These are phyloP conservation scores for Sugiyamaella grinbergsii DNA, from an alignment of 1,139 yeast species.

Conservation along the genomic window DNA sequence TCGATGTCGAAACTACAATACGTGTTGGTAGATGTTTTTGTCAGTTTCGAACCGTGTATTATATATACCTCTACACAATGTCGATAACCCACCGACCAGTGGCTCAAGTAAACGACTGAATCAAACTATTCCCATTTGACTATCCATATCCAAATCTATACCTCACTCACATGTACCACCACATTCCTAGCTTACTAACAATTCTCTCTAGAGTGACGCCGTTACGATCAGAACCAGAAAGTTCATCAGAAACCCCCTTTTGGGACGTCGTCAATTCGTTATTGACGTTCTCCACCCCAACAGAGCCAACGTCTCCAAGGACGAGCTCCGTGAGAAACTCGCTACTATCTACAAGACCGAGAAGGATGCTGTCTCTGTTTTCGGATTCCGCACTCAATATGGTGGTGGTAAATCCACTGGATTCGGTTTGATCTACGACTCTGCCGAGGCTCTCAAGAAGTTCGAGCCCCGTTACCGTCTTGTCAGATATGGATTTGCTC, in stretches of 20 bases:
- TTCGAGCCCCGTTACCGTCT: slow-evolving; percentile 99
- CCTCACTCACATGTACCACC: too few relatives aligned
- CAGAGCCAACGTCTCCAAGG: slow-evolving; percentile 99
- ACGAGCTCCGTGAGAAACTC: slow-evolving; percentile 97
- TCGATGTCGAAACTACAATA: too few relatives aligned
- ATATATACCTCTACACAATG: too few relatives aligned
- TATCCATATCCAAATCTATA: too few relatives aligned
- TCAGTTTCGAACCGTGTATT: too few relatives aligned
- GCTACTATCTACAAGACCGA: slow-evolving; percentile 97
- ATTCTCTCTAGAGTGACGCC: slow-evolving; percentile 76
- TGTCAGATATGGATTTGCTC: slow-evolving; percentile 98
- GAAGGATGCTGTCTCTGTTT: slow-evolving; percentile 97
- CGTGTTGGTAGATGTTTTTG: too few relatives aligned
- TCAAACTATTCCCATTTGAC: too few relatives aligned
- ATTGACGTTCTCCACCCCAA: slow-evolving; percentile 99
- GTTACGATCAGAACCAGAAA: slow-evolving; percentile 99
- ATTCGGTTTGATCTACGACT: slow-evolving; percentile 98
- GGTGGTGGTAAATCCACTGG: slow-evolving; percentile 99
- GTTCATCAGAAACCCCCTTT: slow-evolving; percentile 99
- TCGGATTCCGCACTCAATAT: slow-evolving; percentile 98
- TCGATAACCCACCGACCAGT: too few relatives aligned
- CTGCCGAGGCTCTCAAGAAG: slow-evolving; percentile 96
- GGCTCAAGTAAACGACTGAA: too few relatives aligned
- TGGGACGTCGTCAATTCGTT: slow-evolving; percentile 99
- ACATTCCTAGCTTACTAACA: too few relatives aligned